These are phyloP conservation scores for Cryptosporidium parvum DNA, from an alignment of 169 alveolate genomes.

Conservation along the genomic window DNA sequence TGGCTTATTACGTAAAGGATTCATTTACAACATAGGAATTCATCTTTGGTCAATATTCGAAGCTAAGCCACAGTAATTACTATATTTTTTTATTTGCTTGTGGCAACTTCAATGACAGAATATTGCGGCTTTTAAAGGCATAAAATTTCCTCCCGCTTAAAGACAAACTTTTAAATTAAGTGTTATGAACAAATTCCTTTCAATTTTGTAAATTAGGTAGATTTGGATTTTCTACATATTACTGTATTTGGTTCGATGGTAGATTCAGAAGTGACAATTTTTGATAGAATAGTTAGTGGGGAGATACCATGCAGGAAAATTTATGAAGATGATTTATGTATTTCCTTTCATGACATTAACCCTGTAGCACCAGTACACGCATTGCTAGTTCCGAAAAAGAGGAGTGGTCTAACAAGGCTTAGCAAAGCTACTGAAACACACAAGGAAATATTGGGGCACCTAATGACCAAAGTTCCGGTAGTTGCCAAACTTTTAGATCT, in stretches of 20 bases:
- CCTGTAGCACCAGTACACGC: conserved; percentile 94
- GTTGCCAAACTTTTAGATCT: conserved; percentile 86
- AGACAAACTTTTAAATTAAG: not conserved
- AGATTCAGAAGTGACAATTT: conserved; percentile 79
- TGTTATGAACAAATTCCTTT: not conserved
- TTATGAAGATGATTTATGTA: conserved; percentile 87
- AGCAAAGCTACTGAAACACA: conserved; percentile 89
- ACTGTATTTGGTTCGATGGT: not conserved
- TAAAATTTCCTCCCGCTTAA: not conserved
- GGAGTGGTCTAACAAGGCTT: conserved; percentile 89
- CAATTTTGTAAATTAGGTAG: not conserved
- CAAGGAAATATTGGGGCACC: conserved; percentile 89
- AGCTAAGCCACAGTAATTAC: not conserved
- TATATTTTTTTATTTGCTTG: no score
- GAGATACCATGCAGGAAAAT: conserved; percentile 83
- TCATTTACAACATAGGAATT: not conserved
- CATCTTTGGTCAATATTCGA: no score
- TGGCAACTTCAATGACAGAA: not conserved
- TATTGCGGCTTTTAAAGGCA: not conserved
- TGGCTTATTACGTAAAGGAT: not conserved
- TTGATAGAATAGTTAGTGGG: conserved; percentile 83
- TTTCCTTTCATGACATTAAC: conserved; percentile 92
- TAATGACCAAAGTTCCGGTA: conserved; percentile 87
- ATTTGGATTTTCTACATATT: not conserved
- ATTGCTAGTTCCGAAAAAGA: conserved; percentile 90